These are phyloP conservation scores for Oehlia diaphana DNA, from an alignment of 192 early-diverging fungal genomes.

Conservation along the genomic window DNA sequence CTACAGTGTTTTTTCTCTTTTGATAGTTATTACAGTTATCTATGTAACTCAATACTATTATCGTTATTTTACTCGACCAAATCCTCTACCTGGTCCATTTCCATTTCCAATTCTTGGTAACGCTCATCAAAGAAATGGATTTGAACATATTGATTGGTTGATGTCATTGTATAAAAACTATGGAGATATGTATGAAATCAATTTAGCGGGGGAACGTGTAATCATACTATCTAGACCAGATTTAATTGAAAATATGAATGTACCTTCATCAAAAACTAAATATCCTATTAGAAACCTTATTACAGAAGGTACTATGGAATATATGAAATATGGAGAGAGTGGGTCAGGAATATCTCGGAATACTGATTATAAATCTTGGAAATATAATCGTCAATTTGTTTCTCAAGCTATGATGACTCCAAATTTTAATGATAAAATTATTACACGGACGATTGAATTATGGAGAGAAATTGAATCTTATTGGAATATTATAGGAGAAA, in stretches of 20 bases:
- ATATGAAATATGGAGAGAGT: too few relatives aligned
- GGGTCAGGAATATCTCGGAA: too few relatives aligned
- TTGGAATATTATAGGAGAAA: neutral
- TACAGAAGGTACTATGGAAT: neutral
- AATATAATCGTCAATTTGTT: neutral
- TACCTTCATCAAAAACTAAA: neutral
- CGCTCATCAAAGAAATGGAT: too few relatives aligned
- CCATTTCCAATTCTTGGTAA: constrained; percentile 5
- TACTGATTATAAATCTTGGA: neutral
- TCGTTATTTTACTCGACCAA: neutral
- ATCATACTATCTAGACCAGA: neutral
- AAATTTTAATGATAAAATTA: too few relatives aligned
- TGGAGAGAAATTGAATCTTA: neutral
- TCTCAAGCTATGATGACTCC: too few relatives aligned
- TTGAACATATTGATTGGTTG: neutral
- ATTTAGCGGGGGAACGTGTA: neutral
- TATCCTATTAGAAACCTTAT: neutral
- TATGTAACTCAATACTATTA: neutral
- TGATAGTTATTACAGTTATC: too few relatives aligned
- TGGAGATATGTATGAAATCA: constrained; percentile 21
- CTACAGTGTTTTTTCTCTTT: too few relatives aligned
- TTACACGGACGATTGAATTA: neutral
- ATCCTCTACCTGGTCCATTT: constrained; percentile 11
- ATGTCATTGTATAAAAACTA: neutral
- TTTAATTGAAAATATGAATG: constrained; percentile 1